phyloP scores from a whole-genome alignment of 2,329 filamentous ascomycete genomes.

The Penicillium sp. region DNA sequence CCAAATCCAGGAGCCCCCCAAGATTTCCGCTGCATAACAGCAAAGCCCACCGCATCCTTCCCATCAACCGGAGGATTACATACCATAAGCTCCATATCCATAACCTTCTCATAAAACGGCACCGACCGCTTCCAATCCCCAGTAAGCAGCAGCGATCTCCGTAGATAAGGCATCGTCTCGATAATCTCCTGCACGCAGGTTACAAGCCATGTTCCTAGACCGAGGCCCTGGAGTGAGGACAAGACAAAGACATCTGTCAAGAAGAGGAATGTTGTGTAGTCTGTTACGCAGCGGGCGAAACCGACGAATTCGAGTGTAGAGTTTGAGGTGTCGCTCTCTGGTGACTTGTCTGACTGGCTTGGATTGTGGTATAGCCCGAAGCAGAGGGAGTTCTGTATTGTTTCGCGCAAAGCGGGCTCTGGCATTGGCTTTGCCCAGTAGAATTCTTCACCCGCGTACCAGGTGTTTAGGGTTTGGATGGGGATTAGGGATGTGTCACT shows the following conservation, averaged over 20 bases:
- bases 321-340: background rate
- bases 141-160: constrained; percentile 12
- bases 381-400: constrained; percentile 3
- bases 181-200: constrained; percentile 14
- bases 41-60: background rate
- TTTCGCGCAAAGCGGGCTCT: background rate
- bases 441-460: constrained; percentile 7
- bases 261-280: constrained; percentile 12
- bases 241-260: constrained; percentile 14
- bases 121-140: constrained; percentile 8
- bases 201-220: constrained; percentile 15
- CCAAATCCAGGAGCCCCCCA: background rate
- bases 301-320: constrained; percentile 7
- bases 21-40: constrained; percentile 5
- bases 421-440: constrained; percentile 11
- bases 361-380: constrained; percentile 1
- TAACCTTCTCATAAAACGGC: constrained; percentile 6
- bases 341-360: background rate
- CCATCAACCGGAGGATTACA: background rate
- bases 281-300: constrained; percentile 11
- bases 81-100: constrained; percentile 2
- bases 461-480: background rate
- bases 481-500: constrained; percentile 2
- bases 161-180: constrained; percentile 11
- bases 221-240: constrained; percentile 4